These are phyloP conservation scores for Rosa persica DNA, from an alignment of 306 rosid genomes.

Conservation along the genomic window DNA sequence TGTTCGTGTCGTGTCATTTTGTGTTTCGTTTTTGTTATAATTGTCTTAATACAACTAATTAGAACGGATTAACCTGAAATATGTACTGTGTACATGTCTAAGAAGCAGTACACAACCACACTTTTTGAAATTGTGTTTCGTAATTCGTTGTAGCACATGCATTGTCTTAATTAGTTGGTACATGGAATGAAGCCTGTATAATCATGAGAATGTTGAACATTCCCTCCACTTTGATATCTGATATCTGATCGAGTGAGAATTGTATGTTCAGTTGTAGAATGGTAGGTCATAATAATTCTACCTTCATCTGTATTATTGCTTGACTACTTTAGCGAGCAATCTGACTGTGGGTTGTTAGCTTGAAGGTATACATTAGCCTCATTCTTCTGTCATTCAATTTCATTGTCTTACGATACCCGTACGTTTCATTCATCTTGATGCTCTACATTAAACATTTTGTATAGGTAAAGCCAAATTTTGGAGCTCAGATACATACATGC, in stretches of 20 bases:
- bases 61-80: too few species aligned
- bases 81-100: not conserved
- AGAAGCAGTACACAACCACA: not conserved
- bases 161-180: not conserved
- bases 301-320: not conserved
- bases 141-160: not conserved
- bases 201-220: not conserved
- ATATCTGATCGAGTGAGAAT: not conserved
- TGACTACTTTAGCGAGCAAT: not conserved
- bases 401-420: not conserved
- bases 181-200: not conserved
- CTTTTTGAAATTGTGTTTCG: not conserved
- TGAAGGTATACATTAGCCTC: not conserved
- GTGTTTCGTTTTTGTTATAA: too few species aligned
- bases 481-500: not conserved
- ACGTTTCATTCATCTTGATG: not conserved
- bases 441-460: not conserved
- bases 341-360: not conserved
- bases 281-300: not conserved
- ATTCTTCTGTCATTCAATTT: not conserved
- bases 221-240: not conserved
- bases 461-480: not conserved
- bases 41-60: too few species aligned
- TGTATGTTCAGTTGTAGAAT: slow-evolving; percentile 6
- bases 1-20: too few species aligned